Conservation (phyloP, 768 basidiomycete species). For the Collybia nuda region DNA sequence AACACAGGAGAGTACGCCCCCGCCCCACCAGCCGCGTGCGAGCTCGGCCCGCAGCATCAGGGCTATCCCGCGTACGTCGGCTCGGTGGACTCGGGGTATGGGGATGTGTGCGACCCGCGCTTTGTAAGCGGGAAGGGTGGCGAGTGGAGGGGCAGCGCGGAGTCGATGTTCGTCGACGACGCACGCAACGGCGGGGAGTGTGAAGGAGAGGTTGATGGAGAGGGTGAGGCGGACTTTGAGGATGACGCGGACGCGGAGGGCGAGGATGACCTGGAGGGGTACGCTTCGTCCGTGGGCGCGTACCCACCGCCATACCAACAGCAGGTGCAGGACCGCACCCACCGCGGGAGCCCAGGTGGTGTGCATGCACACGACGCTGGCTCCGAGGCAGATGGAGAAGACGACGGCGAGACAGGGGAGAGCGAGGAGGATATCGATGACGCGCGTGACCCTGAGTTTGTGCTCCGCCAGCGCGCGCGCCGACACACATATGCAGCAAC, state of each 20-base stretch:
- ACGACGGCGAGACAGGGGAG: constrained; percentile 24
- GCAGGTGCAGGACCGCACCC: constrained; percentile 11
- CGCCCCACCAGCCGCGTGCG: neutral
- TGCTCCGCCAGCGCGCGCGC: constrained; percentile 23
- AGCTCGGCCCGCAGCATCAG: no score
- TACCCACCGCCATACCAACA: constrained; percentile 11
- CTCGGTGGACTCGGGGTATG: constrained; percentile 1
- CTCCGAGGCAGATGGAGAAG: constrained; percentile 14
- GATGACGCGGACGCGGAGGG: constrained; percentile 21
- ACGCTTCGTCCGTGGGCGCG: constrained; percentile 20
- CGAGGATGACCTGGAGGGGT: constrained; percentile 29
- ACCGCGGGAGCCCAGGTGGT: constrained; percentile 6
- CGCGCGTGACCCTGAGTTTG: constrained; percentile 28
- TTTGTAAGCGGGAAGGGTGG: constrained; percentile 3
- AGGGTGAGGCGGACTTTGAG: constrained; percentile 15
- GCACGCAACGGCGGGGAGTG: constrained; percentile 5
- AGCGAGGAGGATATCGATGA: constrained; percentile 25
- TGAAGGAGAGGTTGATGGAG: neutral
- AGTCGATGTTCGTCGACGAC: constrained; percentile 2
- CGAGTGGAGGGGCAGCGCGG: neutral
- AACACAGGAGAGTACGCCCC: no score
- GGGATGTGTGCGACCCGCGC: constrained; percentile 13
- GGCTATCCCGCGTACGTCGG: constrained; percentile 3
- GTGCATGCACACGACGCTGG: neutral
- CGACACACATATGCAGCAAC: constrained; percentile 6